Percentiles rank a stretch among this genome's conserved stretches.
Conservation (phyloP, 2,329 filamentous ascomycete species). For the Colletotrichum higginsianum region DNA sequence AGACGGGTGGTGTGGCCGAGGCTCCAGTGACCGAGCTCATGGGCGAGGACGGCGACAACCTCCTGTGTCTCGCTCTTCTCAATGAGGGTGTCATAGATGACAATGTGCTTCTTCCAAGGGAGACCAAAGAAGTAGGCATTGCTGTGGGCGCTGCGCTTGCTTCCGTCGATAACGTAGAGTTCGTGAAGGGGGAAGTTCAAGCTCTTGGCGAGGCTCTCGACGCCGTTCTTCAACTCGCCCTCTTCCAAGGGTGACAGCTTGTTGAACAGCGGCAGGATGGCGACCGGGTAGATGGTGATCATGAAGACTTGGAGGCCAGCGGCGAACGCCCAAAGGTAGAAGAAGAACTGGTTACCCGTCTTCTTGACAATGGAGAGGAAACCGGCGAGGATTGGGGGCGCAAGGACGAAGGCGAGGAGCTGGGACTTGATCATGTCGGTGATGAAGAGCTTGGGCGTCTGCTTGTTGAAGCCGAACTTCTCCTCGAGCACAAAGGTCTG, state of each 20-base stretch:
- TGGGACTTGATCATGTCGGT: slow-evolving; percentile 94
- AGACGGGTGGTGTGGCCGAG: slow-evolving; percentile 94
- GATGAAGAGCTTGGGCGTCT: slow-evolving; percentile 89
- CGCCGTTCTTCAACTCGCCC: slow-evolving; percentile 87
- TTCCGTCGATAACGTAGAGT: slow-evolving; percentile 94
- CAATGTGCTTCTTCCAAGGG: slow-evolving; percentile 99
- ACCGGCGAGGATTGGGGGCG: slow-evolving; percentile 89
- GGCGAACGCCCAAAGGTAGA: slow-evolving; percentile 96
- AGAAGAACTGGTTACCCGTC: slow-evolving; percentile 96
- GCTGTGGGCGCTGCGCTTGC: slow-evolving; percentile 88
- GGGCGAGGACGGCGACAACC: slow-evolving; percentile 93
- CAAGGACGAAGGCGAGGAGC: slow-evolving; percentile 82
- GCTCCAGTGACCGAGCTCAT: slow-evolving; percentile 98
- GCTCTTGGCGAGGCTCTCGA: slow-evolving; percentile 86
- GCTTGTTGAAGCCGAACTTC: slow-evolving; percentile 99
- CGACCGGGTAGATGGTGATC: slow-evolving; percentile 96
- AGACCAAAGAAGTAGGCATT: slow-evolving; percentile 97
- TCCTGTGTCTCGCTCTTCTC: slow-evolving; percentile 95
- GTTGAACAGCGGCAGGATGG: slow-evolving; percentile 97
- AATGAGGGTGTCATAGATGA: slow-evolving; percentile 97
- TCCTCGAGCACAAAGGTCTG: slow-evolving; percentile 97
- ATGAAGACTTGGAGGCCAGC: slow-evolving; percentile 92
- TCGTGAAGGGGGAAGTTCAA: slow-evolving; percentile 94
- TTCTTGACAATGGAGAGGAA: slow-evolving; percentile 95
- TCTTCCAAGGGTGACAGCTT: slow-evolving; percentile 94